Conservation (phyloP, 2,329 filamentous ascomycete genomes). For the Ceratocystis papillata region DNA sequence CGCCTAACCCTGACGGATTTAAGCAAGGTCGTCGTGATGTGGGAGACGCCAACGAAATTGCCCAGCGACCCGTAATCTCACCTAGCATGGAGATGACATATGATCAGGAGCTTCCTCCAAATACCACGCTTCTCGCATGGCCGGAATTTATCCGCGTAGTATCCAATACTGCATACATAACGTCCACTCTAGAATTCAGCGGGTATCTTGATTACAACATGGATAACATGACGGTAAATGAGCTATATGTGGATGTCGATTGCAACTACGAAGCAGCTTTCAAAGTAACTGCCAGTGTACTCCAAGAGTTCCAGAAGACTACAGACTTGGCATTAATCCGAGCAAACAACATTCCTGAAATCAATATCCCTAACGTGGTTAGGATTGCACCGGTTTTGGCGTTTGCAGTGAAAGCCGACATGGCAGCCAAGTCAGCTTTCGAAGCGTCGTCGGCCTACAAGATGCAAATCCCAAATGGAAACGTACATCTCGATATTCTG, state of each 20-base stretch:
- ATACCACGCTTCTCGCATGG: slow-evolving; percentile 18
- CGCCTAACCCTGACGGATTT: background rate
- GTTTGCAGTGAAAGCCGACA: slow-evolving; percentile 16
- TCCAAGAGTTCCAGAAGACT: slow-evolving; percentile 2
- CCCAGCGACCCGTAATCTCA: slow-evolving; percentile 4
- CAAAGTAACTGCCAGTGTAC: background rate
- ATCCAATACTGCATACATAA: slow-evolving; percentile 19
- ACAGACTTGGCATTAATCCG: slow-evolving; percentile 10
- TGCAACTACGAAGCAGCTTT: slow-evolving; percentile 14
- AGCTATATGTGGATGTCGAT: slow-evolving; percentile 17
- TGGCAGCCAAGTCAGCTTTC: slow-evolving; percentile 13
- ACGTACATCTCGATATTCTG: slow-evolving; percentile 18
- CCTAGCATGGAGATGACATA: slow-evolving; percentile 14
- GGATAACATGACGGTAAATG: slow-evolving; percentile 13
- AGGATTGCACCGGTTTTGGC: slow-evolving; percentile 13
- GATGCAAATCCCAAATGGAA: slow-evolving; percentile 6
- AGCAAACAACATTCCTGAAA: slow-evolving; percentile 4
- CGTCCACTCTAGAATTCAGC: slow-evolving; percentile 14
- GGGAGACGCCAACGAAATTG: background rate
- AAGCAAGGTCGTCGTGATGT: background rate
- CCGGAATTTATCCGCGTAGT: slow-evolving; percentile 16
- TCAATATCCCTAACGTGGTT: slow-evolving; percentile 20
- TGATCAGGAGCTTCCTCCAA: slow-evolving; percentile 14
- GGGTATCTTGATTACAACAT: slow-evolving; percentile 19
- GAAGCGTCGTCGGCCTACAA: slow-evolving; percentile 14